Percentiles rank a stretch among this genome's conserved stretches.
Conservation (phyloP, 2,329 filamentous ascomycete genomes). For the Aspergillus viridinutans region DNA sequence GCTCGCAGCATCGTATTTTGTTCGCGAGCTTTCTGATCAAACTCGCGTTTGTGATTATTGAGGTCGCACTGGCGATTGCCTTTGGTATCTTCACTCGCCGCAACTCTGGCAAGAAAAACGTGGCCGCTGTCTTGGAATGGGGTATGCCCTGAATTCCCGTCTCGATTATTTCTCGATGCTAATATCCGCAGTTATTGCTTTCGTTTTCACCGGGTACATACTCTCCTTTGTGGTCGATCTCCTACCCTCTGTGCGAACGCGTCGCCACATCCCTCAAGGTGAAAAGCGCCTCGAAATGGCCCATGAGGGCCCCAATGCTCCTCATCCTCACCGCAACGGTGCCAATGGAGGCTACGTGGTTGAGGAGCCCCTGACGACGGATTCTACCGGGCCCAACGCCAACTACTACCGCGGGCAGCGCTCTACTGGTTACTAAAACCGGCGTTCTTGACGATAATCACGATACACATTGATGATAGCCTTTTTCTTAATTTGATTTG, state of each 20-base stretch:
- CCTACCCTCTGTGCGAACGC: conserved; percentile 67
- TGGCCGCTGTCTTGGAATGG: conserved; percentile 76
- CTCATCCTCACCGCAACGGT: not conserved
- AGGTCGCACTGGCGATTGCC: conserved; percentile 62
- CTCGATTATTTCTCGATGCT: not conserved
- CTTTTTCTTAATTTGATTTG: not conserved
- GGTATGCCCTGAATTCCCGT: conserved; percentile 24
- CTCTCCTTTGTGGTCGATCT: conserved; percentile 86
- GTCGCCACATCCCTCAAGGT: conserved; percentile 43
- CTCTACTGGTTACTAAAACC: conserved; percentile 1
- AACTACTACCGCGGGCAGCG: conserved; percentile 29
- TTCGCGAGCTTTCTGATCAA: conserved; percentile 83
- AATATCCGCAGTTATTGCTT: conserved; percentile 54
- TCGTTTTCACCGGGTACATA: conserved; percentile 85
- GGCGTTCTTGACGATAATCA: not conserved
- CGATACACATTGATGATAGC: not conserved
- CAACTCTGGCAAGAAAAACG: conserved; percentile 48
- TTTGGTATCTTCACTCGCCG: conserved; percentile 58
- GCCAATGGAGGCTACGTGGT: conserved; percentile 14
- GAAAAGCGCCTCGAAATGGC: conserved; percentile 31
- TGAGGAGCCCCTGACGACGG: conserved; percentile 36
- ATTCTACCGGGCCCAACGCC: conserved; percentile 32
- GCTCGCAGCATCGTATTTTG: conserved; percentile 64
- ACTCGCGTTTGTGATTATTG: conserved; percentile 74
- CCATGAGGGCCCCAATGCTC: conserved; percentile 9